Conservation (phyloP, 768 basidiomycete species). For the Amanita jacksonii region DNA sequence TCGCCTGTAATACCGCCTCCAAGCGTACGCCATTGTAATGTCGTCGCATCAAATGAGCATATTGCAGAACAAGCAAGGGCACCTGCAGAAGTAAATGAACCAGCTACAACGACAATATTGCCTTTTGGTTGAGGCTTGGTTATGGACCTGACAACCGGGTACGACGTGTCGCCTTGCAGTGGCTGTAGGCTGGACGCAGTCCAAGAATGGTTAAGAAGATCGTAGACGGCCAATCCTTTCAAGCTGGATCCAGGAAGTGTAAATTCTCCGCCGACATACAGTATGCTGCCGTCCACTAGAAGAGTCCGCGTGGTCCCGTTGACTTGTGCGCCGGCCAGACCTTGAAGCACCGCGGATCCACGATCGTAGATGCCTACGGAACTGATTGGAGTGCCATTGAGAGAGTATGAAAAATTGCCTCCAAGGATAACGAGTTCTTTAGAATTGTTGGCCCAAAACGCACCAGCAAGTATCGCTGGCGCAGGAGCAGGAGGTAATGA, state of each 20-base stretch:
- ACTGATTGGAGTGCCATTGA: constrained; percentile 25
- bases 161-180: constrained; percentile 45
- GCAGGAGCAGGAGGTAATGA: constrained; percentile 45
- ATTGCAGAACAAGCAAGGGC: constrained; percentile 65
- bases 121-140: constrained; percentile 49
- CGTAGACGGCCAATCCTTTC: constrained; percentile 74
- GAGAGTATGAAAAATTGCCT: constrained; percentile 74
- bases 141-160: constrained; percentile 60
- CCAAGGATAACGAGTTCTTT: constrained; percentile 74
- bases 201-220: constrained; percentile 61
- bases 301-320: constrained; percentile 74
- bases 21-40: constrained; percentile 72
- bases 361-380: constrained; percentile 69
- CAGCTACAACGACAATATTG: constrained; percentile 69
- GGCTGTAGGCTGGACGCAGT: constrained; percentile 45
- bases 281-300: constrained; percentile 53
- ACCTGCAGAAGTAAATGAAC: constrained; percentile 79
- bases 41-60: constrained; percentile 60
- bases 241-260: constrained; percentile 44
- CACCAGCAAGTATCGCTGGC: constrained; percentile 77
- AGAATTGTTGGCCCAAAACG: constrained; percentile 81
- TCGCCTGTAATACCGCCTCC: constrained; percentile 79
- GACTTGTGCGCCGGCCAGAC: constrained; percentile 52
- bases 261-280: constrained; percentile 86
- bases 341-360: constrained; percentile 33